Evolutionary conservation across 148 eudicot genomes (phyloP).

Genomic region (Vaccinium darrowii): DNA sequence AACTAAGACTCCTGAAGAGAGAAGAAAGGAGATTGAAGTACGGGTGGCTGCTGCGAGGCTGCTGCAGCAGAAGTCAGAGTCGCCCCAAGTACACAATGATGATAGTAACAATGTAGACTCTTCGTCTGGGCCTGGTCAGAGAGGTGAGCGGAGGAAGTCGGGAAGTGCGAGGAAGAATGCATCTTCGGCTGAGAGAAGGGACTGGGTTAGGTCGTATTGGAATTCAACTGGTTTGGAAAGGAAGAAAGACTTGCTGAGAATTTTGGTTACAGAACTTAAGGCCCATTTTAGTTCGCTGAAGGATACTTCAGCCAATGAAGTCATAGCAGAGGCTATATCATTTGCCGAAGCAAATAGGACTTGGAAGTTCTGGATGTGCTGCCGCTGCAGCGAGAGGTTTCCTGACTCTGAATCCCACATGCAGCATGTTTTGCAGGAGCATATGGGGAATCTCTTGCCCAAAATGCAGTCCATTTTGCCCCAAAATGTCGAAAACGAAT

Average conservation of each 20-base stretch:
- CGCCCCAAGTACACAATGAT: conserved; percentile 22
- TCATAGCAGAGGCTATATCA: conserved; percentile 67
- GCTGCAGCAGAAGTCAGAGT: conserved; percentile 78
- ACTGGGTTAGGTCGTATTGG: conserved; percentile 78
- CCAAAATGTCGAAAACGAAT: conserved; percentile 56
- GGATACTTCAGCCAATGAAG: conserved; percentile 49
- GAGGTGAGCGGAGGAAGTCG: conserved; percentile 65
- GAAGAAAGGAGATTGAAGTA: conserved; percentile 91
- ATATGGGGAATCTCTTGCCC: conserved; percentile 54
- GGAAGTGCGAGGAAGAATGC: conserved; percentile 50
- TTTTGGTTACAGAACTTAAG: conserved; percentile 58
- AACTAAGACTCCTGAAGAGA: conserved; percentile 78
- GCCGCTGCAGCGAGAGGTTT: conserved; percentile 72
- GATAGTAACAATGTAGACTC: conserved; percentile 40
- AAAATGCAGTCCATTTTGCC: conserved; percentile 70
- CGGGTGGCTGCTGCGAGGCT: conserved; percentile 91
- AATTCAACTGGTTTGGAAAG: conserved; percentile 57
- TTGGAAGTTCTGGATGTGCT: conserved; percentile 91
- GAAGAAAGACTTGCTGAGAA: conserved; percentile 58
- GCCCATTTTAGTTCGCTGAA: conserved; percentile 58
- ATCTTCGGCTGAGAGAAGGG: conserved; percentile 64
- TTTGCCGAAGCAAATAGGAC: conserved; percentile 54
- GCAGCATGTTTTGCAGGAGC: conserved; percentile 78
- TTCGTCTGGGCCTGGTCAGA: conserved; percentile 30
- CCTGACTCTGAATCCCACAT: conserved; percentile 47